These are phyloP conservation scores for Tolypocladium amazonense DNA, from an alignment of 2,329 filamentous ascomycete species.

Conservation along the genomic window DNA sequence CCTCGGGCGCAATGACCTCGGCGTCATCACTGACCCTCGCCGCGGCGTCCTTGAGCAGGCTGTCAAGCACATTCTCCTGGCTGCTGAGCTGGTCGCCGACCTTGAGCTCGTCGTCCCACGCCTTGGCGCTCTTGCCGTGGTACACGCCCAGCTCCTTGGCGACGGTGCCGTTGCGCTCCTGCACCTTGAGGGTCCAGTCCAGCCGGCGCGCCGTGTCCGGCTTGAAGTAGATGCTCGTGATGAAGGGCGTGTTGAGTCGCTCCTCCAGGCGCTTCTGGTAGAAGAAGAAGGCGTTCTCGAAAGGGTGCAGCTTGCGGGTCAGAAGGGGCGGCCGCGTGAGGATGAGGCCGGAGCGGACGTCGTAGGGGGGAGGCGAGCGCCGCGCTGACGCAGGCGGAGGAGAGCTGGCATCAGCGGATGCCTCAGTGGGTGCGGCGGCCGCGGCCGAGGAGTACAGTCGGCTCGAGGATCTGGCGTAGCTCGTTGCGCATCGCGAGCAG, in stretches of 20 bases:
- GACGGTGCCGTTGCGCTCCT: slow-evolving; percentile 60
- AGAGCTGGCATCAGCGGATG: slow-evolving; percentile 8
- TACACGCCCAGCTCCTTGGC: slow-evolving; percentile 81
- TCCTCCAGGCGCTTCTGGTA: slow-evolving; percentile 97
- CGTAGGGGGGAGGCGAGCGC: slow-evolving; percentile 24
- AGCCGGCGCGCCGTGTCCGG: slow-evolving; percentile 71
- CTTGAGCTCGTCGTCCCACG: slow-evolving; percentile 87
- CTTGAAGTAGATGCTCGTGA: slow-evolving; percentile 90
- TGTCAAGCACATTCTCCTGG: slow-evolving; percentile 54
- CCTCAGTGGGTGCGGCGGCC: slow-evolving; percentile 8
- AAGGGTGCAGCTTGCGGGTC: slow-evolving; percentile 72
- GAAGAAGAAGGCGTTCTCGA: slow-evolving; percentile 90
- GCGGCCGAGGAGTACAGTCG: slow-evolving; percentile 25
- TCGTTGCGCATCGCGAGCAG: slow-evolving; percentile 27
- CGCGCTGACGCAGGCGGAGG: slow-evolving; percentile 7
- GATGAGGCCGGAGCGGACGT: slow-evolving; percentile 58
- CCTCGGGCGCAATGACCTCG: slow-evolving; percentile 44
- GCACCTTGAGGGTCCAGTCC: slow-evolving; percentile 83
- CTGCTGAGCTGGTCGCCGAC: slow-evolving; percentile 60
- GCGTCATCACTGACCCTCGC: slow-evolving; percentile 48
- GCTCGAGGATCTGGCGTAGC: slow-evolving; percentile 13
- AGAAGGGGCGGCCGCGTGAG: slow-evolving; percentile 82
- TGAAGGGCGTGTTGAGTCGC: slow-evolving; percentile 77
- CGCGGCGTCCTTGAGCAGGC: slow-evolving; percentile 67
- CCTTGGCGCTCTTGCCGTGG: slow-evolving; percentile 55